Percentiles rank a stretch among this genome's conserved stretches.
Conservation (phyloP, 495 filamentous ascomycete genomes). For the Neurospora sp. region DNA sequence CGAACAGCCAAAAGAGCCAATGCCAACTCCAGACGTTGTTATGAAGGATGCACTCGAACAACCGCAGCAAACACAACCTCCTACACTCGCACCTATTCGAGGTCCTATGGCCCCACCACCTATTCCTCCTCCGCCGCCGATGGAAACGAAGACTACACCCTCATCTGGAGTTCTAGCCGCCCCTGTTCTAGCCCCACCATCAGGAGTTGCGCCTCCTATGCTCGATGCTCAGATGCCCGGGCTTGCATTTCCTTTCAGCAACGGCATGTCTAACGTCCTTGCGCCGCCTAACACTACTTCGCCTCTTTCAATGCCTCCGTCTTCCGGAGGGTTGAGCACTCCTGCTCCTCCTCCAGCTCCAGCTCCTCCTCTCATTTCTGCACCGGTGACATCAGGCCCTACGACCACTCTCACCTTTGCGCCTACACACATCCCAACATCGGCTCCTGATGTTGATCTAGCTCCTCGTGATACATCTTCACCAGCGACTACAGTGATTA, state of each 20-base stretch:
- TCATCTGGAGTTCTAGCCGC: slow-evolving; percentile 32
- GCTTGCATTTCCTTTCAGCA: slow-evolving; percentile 9
- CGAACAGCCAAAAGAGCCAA: neutral
- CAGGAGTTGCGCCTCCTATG: slow-evolving; percentile 9
- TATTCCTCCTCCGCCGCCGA: slow-evolving; percentile 19
- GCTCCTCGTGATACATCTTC: neutral
- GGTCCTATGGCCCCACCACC: slow-evolving; percentile 8
- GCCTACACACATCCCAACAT: neutral
- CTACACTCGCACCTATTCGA: slow-evolving; percentile 3
- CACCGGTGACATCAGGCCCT: slow-evolving; percentile 2
- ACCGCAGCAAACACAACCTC: neutral
- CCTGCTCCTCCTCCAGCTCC: slow-evolving; percentile 1
- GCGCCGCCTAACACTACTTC: slow-evolving; percentile 34
- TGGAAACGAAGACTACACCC: slow-evolving; percentile 19
- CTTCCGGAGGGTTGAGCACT: neutral
- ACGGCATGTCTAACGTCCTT: slow-evolving; percentile 27
- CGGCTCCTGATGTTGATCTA: neutral
- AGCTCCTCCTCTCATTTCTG: neutral
- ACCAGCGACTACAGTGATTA: slow-evolving; percentile 4
- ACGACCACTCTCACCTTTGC: neutral
- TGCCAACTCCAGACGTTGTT: neutral
- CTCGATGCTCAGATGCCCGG: slow-evolving; percentile 16
- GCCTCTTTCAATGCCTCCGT: slow-evolving; percentile 22
- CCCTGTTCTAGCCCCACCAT: slow-evolving; percentile 26
- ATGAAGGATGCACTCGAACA: neutral